phyloP scores from a whole-genome alignment of 306 rosid genomes.

The Dicorynia guianensis region DNA sequence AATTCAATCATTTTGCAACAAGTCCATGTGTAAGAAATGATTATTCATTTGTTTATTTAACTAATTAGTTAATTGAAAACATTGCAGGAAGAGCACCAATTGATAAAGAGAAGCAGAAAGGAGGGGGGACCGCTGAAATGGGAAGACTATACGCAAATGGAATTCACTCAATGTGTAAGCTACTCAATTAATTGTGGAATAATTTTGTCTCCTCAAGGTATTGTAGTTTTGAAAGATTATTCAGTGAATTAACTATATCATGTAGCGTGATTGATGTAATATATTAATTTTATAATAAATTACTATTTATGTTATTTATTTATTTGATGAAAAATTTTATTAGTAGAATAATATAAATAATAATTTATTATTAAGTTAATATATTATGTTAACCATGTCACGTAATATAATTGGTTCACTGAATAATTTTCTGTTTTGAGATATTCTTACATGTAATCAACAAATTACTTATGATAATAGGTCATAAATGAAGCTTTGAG shows the following conservation, averaged over 20 bases:
- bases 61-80: background rate
- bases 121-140: slow-evolving; percentile 55
- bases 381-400: too few relatives aligned
- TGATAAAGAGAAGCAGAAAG: slow-evolving; percentile 56
- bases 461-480: slow-evolving; percentile 36
- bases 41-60: background rate
- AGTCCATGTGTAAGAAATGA: background rate
- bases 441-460: slow-evolving; percentile 5
- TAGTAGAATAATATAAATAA: too few relatives aligned
- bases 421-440: too few relatives aligned
- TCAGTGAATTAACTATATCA: too few relatives aligned
- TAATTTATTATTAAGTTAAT: too few relatives aligned
- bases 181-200: background rate
- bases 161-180: slow-evolving; percentile 64
- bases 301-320: too few relatives aligned
- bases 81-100: slow-evolving; percentile 77
- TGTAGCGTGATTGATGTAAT: too few relatives aligned
- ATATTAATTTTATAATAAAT: too few relatives aligned
- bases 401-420: too few relatives aligned
- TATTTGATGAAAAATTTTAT: too few relatives aligned
- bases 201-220: background rate
- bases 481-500: slow-evolving; percentile 75
- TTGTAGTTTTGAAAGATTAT: background rate
- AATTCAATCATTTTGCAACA: background rate
- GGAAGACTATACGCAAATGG: slow-evolving; percentile 81